Evolutionary conservation across 192 early-diverging fungal species (phyloP), one percentile per base, ranked within the genome.

Genomic region (Coemansia asiatica): DNA sequence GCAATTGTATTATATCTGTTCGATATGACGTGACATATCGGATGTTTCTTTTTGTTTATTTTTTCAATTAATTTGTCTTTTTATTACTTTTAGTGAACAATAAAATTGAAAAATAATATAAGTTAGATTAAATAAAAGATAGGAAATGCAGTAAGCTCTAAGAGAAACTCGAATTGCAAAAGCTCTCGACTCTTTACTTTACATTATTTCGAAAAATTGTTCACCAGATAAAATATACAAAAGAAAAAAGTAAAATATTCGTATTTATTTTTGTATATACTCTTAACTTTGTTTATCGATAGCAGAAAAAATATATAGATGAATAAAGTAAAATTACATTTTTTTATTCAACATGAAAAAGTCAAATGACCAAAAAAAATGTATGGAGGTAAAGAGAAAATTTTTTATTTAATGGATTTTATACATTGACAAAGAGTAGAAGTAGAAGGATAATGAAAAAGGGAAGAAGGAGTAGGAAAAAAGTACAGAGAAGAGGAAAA

Each of bases 331-430:
- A 12, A 49, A 12, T 49, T n/a, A n/a, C n/a, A n/a, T n/a, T n/a
- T n/a, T n/a, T n/a, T n/a, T n/a, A n/a, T n/a, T n/a, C n/a, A n/a
- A n/a, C n/a, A n/a, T n/a, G n/a, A n/a, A 49, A 49, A 2, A 49
- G 31, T 33, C 31, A 33, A 33, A 33, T 33, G 31, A 33, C 31
- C 8, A 2, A n/a, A n/a, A n/a, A n/a, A n/a, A n/a, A 53, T 27
- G 50, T 53, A 27, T 22, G 26, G 26, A 16, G 50, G 50, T 53
- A 13, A 23, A 53, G 47, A 53, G 25, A 0, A 53, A 9, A 15
- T 53, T 50, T 49, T 18, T 53, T 53, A 53, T 3, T 53, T 53
- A 23, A 7, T 53, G 21, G 23, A 44, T 44, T 44, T 44, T 44
- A 44, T 44, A 44, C 40, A 44, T 44, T 44, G 40, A 44, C 40